Percentiles rank a stretch among this genome's conserved stretches.
These are phyloP conservation scores for Protomyces gravidus DNA, from an alignment of 1,139 yeast genomes.

Conservation along the genomic window DNA sequence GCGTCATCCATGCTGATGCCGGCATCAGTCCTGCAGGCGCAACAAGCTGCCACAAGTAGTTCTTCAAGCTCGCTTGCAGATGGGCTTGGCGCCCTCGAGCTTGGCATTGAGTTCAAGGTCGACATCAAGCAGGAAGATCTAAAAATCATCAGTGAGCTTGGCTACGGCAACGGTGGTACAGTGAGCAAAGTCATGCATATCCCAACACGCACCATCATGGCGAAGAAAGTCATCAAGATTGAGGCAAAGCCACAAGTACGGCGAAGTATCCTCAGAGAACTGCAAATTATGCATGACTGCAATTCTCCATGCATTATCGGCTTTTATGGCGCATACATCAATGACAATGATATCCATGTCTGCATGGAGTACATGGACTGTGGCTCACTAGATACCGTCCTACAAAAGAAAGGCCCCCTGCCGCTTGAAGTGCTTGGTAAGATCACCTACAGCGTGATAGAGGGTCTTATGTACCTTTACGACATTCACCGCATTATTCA, in stretches of 20 bases:
- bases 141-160: constrained; percentile 68
- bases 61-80: constrained; percentile 36
- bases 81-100: constrained; percentile 42
- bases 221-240: constrained; percentile 77
- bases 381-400: constrained; percentile 84
- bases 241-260: constrained; percentile 78
- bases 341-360: constrained; percentile 77
- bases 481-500: constrained; percentile 88
- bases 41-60: constrained; percentile 30
- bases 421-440: constrained; percentile 69
- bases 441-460: constrained; percentile 70
- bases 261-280: constrained; percentile 80
- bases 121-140: constrained; percentile 64
- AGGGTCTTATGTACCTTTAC: constrained; percentile 72
- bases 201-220: constrained; percentile 85
- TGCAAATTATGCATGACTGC: constrained; percentile 87
- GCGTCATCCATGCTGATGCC: neutral
- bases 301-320: constrained; percentile 74
- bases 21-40: neutral
- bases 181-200: constrained; percentile 83
- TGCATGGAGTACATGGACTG: constrained; percentile 99
- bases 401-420: constrained; percentile 50
- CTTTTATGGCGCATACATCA: constrained; percentile 81
- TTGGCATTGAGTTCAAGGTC: constrained; percentile 50
- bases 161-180: constrained; percentile 90